Conservation (phyloP, 192 early-diverging fungal species). For the Backusella circina region DNA sequence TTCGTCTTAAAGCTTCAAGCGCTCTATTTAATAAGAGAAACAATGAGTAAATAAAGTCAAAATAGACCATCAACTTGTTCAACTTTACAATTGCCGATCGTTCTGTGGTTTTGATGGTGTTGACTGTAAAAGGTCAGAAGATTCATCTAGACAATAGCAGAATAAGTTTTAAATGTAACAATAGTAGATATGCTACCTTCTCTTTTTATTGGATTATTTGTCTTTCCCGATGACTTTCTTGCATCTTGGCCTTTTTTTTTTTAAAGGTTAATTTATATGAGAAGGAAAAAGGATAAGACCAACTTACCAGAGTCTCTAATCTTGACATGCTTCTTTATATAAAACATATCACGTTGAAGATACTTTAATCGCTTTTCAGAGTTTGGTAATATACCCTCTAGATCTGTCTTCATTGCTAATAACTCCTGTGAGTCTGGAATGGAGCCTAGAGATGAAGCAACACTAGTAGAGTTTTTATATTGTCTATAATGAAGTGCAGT, state of each 20-base stretch:
- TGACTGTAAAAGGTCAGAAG: conserved; percentile 13
- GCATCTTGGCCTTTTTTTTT: background rate
- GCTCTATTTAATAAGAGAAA: background rate
- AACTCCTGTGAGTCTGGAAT: conserved; percentile 22
- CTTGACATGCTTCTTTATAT: conserved; percentile 10
- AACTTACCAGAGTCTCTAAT: background rate
- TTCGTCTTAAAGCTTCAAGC: conserved; percentile 3
- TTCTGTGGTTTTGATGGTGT: conserved; percentile 1
- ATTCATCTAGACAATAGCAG: background rate
- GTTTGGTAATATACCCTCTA: conserved; percentile 17
- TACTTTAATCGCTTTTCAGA: conserved; percentile 12
- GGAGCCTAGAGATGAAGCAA: conserved; percentile 11
- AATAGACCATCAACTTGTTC: background rate
- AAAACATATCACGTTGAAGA: background rate
- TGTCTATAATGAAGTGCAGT: conserved; percentile 13
- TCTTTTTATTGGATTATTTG: background rate
- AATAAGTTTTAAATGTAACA: background rate
- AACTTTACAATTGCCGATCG: conserved; percentile 10
- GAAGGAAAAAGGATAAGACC: background rate
- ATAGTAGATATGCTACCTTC: background rate
- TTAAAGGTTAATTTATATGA: background rate
- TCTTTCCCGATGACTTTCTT: background rate
- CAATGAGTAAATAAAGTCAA: background rate
- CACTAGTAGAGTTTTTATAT: conserved; percentile 5
- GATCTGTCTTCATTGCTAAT: conserved; percentile 19